Base-by-base conservation (phyloP, 139 green algal species). In the Dunaliella sp. region DNA sequence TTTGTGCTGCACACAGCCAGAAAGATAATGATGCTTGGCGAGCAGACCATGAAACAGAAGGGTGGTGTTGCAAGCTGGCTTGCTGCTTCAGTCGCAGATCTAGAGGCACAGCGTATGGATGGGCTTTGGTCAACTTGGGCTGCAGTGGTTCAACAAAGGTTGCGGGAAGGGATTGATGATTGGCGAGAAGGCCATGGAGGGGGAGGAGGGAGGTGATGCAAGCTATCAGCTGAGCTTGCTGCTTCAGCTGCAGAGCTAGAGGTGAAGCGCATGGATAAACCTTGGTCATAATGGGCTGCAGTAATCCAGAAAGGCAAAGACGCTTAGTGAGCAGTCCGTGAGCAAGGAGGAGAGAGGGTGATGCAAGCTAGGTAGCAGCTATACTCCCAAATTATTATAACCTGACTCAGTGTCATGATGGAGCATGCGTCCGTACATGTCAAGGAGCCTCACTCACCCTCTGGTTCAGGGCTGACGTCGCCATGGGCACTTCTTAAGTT, bases 41-140 rank as follows among this genome's bases (percentile, higher is more conserved):
- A 22, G 76, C 31, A 77, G 35, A 38, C 73, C 32, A 1, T 75
- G 38, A 2, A 48, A 81, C 28, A 84, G 59, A 37, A 2, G 35
- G 26, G 37, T 79, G 75, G 84, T 86, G 73, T 33, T 80, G 81
- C 80, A n/a, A n/a, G n/a, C n/a, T n/a, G n/a, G n/a, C n/a, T n/a
- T n/a, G n/a, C n/a, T n/a, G n/a, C n/a, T n/a, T n/a, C n/a, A n/a
- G n/a, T n/a, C n/a, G n/a, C n/a, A n/a, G n/a, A n/a, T n/a, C n/a
- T n/a, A n/a, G n/a, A n/a, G n/a, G n/a, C n/a, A n/a, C n/a, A n/a
- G n/a, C n/a, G n/a, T n/a, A n/a, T n/a, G n/a, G n/a, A 36, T 75
- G 81, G 26, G 84, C 86, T 0, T 73, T 48, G 26, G 75, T 34
- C 38, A 89, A 36, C 3, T 80, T 75, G 2, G 81, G 75, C 22